A percentile compares a stretch with the other conserved stretches of the same genome.
Conservation (phyloP, 495 filamentous ascomycete genomes). For the Aspergillus cristatus region DNA sequence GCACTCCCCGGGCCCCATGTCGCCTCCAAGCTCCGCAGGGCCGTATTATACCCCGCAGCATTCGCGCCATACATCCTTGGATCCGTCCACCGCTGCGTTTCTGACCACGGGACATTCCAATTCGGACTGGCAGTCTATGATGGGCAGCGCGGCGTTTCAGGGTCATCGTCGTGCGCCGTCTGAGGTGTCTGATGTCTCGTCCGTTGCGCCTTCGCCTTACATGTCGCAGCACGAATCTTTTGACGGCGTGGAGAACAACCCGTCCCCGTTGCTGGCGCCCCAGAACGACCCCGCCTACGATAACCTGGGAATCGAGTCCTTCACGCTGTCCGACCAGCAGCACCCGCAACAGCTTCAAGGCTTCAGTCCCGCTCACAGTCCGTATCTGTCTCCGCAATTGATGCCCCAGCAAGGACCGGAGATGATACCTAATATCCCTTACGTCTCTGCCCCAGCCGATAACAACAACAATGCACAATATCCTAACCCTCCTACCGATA, state of each 20-base stretch:
- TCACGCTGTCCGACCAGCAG: slow-evolving; percentile 71
- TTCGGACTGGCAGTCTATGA: slow-evolving; percentile 59
- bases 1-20: slow-evolving; percentile 45
- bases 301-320: slow-evolving; percentile 64
- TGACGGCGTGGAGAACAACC: slow-evolving; percentile 57
- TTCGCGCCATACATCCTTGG: slow-evolving; percentile 73
- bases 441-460: slow-evolving; percentile 40
- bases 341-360: slow-evolving; percentile 46
- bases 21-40: slow-evolving; percentile 45
- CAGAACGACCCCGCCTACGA: slow-evolving; percentile 71
- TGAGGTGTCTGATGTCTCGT: slow-evolving; percentile 82
- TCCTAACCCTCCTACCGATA: slow-evolving; percentile 40
- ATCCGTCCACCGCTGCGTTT: slow-evolving; percentile 66
- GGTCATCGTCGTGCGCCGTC: slow-evolving; percentile 75
- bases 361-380: slow-evolving; percentile 73
- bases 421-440: slow-evolving; percentile 34
- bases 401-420: slow-evolving; percentile 59
- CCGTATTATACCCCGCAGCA: slow-evolving; percentile 51
- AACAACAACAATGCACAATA: slow-evolving; percentile 31
- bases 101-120: slow-evolving; percentile 50
- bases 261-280: slow-evolving; percentile 71
- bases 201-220: slow-evolving; percentile 75
- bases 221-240: slow-evolving; percentile 70
- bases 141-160: slow-evolving; percentile 55
- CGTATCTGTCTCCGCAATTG: slow-evolving; percentile 75